A percentile compares a stretch with the other conserved stretches of the same genome.
phyloP scores from a whole-genome alignment of 345 rosid species.

The Barbarea vulgaris region DNA sequence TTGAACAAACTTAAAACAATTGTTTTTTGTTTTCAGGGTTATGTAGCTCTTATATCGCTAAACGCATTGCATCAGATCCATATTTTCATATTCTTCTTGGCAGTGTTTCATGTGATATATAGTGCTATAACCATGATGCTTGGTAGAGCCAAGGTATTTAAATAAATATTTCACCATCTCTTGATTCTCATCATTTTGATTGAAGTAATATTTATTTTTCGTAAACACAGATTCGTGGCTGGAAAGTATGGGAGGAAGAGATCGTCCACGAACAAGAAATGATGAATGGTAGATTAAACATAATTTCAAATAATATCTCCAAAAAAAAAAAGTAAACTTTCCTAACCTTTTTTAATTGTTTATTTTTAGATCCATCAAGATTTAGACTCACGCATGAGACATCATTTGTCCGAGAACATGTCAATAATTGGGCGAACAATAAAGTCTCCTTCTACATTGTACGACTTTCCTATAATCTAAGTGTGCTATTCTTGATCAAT shows the following conservation, averaged over 20 bases:
- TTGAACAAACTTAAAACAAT: no score
- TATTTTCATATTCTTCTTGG: slow-evolving; percentile 85
- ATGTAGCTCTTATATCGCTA: slow-evolving; percentile 63
- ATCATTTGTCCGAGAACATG: slow-evolving; percentile 72
- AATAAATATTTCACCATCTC: not conserved
- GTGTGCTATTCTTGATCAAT: not conserved
- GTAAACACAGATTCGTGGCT: slow-evolving; percentile 63
- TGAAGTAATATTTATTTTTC: not conserved
- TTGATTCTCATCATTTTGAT: not conserved
- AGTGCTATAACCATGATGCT: slow-evolving; percentile 81
- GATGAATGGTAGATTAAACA: slow-evolving; percentile 17
- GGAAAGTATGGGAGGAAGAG: slow-evolving; percentile 82
- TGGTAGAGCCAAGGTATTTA: slow-evolving; percentile 75
- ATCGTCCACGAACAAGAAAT: slow-evolving; percentile 35
- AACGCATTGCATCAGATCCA: slow-evolving; percentile 80
- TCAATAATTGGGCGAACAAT: slow-evolving; percentile 53
- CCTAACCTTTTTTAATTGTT: not conserved
- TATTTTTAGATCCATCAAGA: slow-evolving; percentile 58
- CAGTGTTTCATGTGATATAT: slow-evolving; percentile 77
- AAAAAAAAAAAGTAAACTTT: no score
- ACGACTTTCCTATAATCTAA: slow-evolving; percentile 19
- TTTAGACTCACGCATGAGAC: slow-evolving; percentile 88
- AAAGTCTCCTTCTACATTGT: slow-evolving; percentile 59
- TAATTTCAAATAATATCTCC: not conserved
- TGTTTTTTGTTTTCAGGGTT: slow-evolving; percentile 48